Conservation (phyloP, 208 protist species). For the Leishmania gerbilli region DNA sequence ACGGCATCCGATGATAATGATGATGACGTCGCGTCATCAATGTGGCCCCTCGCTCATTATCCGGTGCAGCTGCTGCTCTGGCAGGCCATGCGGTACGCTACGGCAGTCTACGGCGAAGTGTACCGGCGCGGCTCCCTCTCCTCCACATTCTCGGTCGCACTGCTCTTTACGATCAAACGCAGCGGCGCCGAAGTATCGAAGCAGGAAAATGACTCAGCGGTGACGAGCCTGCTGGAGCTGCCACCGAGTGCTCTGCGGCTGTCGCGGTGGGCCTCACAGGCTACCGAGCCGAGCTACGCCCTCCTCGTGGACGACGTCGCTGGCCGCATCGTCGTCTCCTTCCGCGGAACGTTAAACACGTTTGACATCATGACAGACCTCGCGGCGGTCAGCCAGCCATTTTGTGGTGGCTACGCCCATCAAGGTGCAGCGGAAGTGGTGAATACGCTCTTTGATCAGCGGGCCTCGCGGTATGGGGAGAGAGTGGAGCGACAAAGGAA, state of each 20-base stretch:
- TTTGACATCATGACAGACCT: constrained; percentile 66
- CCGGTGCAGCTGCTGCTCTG: constrained; percentile 47
- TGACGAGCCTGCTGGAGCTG: constrained; percentile 50
- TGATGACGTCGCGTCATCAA: background rate
- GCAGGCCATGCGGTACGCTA: constrained; percentile 58
- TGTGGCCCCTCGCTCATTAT: constrained; percentile 11
- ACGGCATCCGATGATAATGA: background rate
- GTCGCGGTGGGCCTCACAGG: constrained; percentile 46
- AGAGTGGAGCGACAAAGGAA: background rate
- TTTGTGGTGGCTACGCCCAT: constrained; percentile 60
- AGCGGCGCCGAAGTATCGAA: constrained; percentile 32
- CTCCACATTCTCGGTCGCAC: constrained; percentile 29
- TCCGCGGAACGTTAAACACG: constrained; percentile 64
- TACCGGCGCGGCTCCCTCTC: constrained; percentile 54
- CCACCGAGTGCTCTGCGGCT: constrained; percentile 40
- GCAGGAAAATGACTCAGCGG: constrained; percentile 44
- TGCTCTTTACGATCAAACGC: constrained; percentile 43
- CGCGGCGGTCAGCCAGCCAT: constrained; percentile 45
- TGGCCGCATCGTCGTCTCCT: constrained; percentile 54
- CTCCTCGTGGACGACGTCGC: constrained; percentile 52
- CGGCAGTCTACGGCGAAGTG: constrained; percentile 60
- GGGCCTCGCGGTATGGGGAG: constrained; percentile 21
- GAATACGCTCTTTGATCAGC: constrained; percentile 51
- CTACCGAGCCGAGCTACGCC: constrained; percentile 57
- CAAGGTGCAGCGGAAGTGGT: constrained; percentile 49